Base-by-base conservation (phyloP, 1,284 basidiomycete species). In the Ganoderma sp. region DNA sequence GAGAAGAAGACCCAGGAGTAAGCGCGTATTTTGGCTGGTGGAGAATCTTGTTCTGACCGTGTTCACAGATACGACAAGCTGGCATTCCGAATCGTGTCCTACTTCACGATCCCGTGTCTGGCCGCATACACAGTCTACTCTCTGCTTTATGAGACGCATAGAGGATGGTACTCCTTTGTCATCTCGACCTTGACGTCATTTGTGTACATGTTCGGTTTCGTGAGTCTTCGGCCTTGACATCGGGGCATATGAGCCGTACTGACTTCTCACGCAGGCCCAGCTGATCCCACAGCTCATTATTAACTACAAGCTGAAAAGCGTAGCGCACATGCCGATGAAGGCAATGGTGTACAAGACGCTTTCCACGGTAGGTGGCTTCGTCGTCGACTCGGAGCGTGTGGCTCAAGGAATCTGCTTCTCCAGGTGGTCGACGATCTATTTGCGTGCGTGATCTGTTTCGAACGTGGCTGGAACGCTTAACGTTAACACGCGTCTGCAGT, bases 1-100 rank as follows among this genome's bases (percentile, higher is more conserved):
- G 97, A 99, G 82, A 95, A 93, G 84, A 96, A 93, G 82, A 98
- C 97, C n/a, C 96, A 98, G 80, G 96, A 98, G 90, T 97, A 83
- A 78, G 91, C 79, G 25, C 45, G 67, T 19, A 50, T 15, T 14
- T n/a, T 45, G 39, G 17, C 9, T 52, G 2, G 25, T 8, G 3
- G 14, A 14, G 12, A 61, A 58, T 39, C 57, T 63, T 50, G 25
- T 66, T 42, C 67, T 71, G 12, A 75, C 57, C 22, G 77, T 74
- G 70, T 57, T 70, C 43, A 32, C 73, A 93, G 92, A 81, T 94
- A 90, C 76, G 94, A 97, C 83, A 87, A 87, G 73, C 84, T 96
- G 57, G 95, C 95, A 2, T 96, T 95, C 89, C 90, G 88, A 78
- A 97, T 94, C 77, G 97, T 98, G 28, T 92, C 94, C 43, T 96